Base-by-base conservation (phyloP, 2,329 filamentous ascomycete species). In the Aspergillus sp. region DNA sequence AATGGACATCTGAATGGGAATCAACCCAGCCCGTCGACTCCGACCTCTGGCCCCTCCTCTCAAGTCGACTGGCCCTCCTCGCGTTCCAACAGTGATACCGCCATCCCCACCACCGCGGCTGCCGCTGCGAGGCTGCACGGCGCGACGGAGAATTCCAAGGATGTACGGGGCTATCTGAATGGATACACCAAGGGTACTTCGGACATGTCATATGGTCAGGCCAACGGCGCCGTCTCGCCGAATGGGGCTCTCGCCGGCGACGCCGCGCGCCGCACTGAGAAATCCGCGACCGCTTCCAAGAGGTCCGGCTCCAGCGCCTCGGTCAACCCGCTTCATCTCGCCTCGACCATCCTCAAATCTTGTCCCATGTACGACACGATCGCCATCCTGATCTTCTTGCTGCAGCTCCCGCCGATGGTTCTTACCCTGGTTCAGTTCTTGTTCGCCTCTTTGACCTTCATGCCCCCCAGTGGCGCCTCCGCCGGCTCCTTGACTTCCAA, bases 361-460 rank as follows among this genome's bases (percentile, higher is more conserved):
- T 93, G 92, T 65, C 93, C 93, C 49, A 85, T 96, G 68, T 89
- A 91, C 76, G 93, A 97, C 76, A 96, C 93, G 56, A 90, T 97
- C 74, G 91, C 93, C 69, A 96, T 97, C 66, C 85, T 97, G 71
- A 96, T 97, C 74, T 89, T 97, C 64, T 84, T 97, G 61, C 88
- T 97, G 74, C 92, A 96, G 70, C 85, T 97, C 9, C 92, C 93
- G 25, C 90, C 92, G 19, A 87, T 93, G 65, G 86, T 93, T 53
- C 82, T 97, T 65, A 93, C 91, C 58, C 81, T 91, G 71, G 90
- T 96, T 65, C 95, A 97, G 73, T 87, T 91, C 68, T 83, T 96
- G 61, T 97, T 97, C 75, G 91, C 93, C 61, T 87, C 91, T 59
- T 82, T 97, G 68, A 97, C 92, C 45, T 95, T 97, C 69, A 91